Conservation (phyloP, 2,329 filamentous ascomycete genomes). For the Huntiella decipiens region DNA sequence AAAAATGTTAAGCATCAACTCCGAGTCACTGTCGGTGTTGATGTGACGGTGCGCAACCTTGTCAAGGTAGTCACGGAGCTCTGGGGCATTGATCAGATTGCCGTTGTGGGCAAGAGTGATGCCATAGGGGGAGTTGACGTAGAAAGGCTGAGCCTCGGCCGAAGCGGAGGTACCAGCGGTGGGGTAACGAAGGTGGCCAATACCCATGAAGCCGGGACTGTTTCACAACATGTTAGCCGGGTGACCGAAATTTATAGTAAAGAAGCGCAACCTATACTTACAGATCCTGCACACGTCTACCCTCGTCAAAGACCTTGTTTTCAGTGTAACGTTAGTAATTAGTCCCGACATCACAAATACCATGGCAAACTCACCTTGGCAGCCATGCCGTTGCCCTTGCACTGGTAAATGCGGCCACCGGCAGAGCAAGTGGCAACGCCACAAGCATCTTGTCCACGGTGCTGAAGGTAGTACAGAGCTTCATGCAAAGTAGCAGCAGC, state of each 20-base stretch:
- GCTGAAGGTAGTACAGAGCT: constrained; percentile 49
- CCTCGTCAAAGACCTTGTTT: constrained; percentile 63
- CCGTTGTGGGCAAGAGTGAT: constrained; percentile 72
- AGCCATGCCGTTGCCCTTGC: constrained; percentile 81
- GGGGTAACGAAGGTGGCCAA: constrained; percentile 75
- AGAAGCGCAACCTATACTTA: neutral
- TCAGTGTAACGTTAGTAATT: neutral
- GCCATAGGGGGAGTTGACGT: constrained; percentile 67
- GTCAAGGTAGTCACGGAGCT: constrained; percentile 54
- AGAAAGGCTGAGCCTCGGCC: constrained; percentile 81
- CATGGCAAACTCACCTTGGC: constrained; percentile 31
- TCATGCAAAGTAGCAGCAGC: constrained; percentile 52
- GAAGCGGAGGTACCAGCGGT: constrained; percentile 60
- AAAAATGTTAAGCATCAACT: constrained; percentile 72
- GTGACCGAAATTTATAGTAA: neutral
- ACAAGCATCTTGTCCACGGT: constrained; percentile 68
- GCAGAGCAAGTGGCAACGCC: constrained; percentile 55
- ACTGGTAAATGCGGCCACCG: constrained; percentile 69
- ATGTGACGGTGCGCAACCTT: constrained; percentile 66
- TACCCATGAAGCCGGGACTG: constrained; percentile 66
- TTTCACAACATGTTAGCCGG: constrained; percentile 23
- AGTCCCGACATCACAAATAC: neutral
- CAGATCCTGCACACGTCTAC: constrained; percentile 28
- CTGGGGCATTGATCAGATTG: constrained; percentile 61
- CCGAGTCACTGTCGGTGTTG: constrained; percentile 78